A percentile compares a stretch with the other conserved stretches of the same genome.
phyloP scores from a whole-genome alignment of 2,329 filamentous ascomycete species.

The Cordyceps militaris region DNA sequence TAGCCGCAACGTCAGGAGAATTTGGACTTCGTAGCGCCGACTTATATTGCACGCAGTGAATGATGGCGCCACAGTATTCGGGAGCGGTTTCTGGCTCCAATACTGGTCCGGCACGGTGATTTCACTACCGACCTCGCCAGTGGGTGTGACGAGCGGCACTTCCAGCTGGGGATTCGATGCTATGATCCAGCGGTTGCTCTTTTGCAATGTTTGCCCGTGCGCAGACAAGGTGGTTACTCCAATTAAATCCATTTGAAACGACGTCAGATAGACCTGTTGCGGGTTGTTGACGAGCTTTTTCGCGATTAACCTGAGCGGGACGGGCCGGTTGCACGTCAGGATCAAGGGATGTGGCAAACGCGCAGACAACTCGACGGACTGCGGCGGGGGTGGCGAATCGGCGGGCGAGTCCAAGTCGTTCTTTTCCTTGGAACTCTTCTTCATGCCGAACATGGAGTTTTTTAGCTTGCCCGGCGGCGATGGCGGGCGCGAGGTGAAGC shows the following conservation, averaged over 20 bases:
- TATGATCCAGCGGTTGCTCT: slow-evolving; percentile 70
- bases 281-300: slow-evolving; percentile 65
- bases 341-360: slow-evolving; percentile 82
- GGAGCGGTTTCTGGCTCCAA: slow-evolving; percentile 67
- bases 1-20: slow-evolving; percentile 71
- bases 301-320: slow-evolving; percentile 74
- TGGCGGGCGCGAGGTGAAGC: slow-evolving; percentile 41
- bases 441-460: slow-evolving; percentile 51
- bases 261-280: slow-evolving; percentile 67
- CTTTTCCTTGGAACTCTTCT: slow-evolving; percentile 22
- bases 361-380: slow-evolving; percentile 70
- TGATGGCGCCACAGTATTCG: slow-evolving; percentile 78
- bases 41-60: slow-evolving; percentile 86
- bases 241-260: slow-evolving; percentile 74
- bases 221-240: slow-evolving; percentile 74
- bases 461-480: slow-evolving; percentile 40
- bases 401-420: neutral
- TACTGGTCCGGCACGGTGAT: slow-evolving; percentile 60
- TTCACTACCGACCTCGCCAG: slow-evolving; percentile 58
- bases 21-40: slow-evolving; percentile 74
- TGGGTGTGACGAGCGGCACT: slow-evolving; percentile 55
- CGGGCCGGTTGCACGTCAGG: slow-evolving; percentile 77
- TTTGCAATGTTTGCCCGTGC: slow-evolving; percentile 63
- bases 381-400: slow-evolving; percentile 29
- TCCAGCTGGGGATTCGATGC: slow-evolving; percentile 63